Evolutionary conservation across 495 filamentous ascomycete species (phyloP), one percentile per base, ranked within the genome.

Genomic region (Friedmanniomyces simplex): DNA sequence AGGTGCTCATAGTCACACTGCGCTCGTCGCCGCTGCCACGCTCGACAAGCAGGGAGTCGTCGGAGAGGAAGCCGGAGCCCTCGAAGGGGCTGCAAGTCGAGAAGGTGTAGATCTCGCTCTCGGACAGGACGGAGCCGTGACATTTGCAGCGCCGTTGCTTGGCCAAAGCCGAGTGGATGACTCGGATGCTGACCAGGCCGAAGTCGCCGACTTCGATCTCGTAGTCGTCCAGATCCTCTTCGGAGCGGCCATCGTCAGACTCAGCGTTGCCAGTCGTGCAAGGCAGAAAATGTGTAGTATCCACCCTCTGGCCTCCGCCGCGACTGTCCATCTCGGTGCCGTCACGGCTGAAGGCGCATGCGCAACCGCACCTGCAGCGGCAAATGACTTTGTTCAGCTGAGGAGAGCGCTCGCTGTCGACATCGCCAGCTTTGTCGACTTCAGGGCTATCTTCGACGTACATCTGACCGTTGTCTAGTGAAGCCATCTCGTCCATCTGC

Each of bases 161-260:
- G n/a, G 49, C 49, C 49, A 51, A 36, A 4, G 30, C 30, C 16
- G 13, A 10, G 2, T 36, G 24, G 49, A 51, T 36, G 16, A 18
- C 49, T 26, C 10, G 2, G 11, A 36, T 4, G 30, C 25, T 51
- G 25, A 51, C n/a, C 7, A 22, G 8, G 8, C 49, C 49, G 13
- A 51, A 18, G 49, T 51, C 49, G 30, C 49, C 49, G 24, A 51
- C 24, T 26, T 51, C 49, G 30, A 36, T 51, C 49, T 51, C 18
- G 13, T 51, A 10, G 11, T 51, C 49, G 6, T 20, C 25, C 11
- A 16, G 46, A 2, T 24, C 49, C 18, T 51, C 49, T 16, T 51
- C 49, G 4, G 49, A 51, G 4, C 2, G 7, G 16, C 30, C 28
- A 36, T 51, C 49, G 11, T 51, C 49, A 32, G 20, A 36, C 11